These are phyloP conservation scores for Diaporthe velutina DNA, from an alignment of 2,329 filamentous ascomycete genomes.

Conservation along the genomic window DNA sequence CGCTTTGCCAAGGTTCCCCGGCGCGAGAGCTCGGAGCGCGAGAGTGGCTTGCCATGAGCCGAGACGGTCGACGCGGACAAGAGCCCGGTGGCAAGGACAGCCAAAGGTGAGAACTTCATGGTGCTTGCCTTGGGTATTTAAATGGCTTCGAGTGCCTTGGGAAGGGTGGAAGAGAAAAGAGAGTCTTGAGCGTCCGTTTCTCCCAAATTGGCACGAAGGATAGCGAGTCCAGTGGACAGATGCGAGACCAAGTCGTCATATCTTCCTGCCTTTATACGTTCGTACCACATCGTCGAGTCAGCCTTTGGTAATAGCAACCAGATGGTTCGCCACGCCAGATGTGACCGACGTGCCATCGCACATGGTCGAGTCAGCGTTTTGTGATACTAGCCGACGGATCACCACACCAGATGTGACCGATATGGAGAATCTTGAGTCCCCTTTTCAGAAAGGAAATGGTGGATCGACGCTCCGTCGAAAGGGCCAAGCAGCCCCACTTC, in stretches of 20 bases:
- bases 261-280: background rate
- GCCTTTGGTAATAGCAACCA: background rate
- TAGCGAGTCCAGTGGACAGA: background rate
- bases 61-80: background rate
- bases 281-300: background rate
- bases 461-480: background rate
- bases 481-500: background rate
- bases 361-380: background rate
- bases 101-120: background rate
- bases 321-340: background rate
- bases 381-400: background rate
- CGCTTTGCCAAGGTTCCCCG: slow-evolving; percentile 21
- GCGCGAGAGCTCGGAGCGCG: slow-evolving; percentile 9
- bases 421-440: background rate
- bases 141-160: background rate
- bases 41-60: background rate
- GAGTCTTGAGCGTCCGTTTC: background rate
- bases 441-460: background rate
- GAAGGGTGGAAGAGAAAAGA: background rate
- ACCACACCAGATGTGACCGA: background rate
- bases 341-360: too few relatives aligned
- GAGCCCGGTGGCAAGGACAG: background rate
- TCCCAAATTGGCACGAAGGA: background rate
- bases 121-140: background rate
- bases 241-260: background rate